Evolutionary conservation across 768 basidiomycete genomes (phyloP).

Genomic region (Cantharellus cinnabarinus): DNA sequence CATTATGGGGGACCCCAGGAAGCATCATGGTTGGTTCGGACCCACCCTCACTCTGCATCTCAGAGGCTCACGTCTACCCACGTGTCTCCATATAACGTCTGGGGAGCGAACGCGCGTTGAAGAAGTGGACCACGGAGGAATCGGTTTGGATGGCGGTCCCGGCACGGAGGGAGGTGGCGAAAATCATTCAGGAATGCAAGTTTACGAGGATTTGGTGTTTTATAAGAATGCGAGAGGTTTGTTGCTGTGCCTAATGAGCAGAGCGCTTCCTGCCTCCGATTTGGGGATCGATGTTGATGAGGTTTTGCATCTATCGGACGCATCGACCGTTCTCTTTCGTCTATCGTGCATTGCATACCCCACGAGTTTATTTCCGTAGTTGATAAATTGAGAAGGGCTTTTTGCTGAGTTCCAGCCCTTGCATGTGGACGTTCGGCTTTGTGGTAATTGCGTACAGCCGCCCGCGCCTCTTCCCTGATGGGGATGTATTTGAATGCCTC

Average conservation of each 20-base stretch:
- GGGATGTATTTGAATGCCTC: too few species aligned
- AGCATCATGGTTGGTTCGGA: slow-evolving; percentile 67
- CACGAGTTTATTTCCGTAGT: too few species aligned
- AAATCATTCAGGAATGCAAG: slow-evolving; percentile 65
- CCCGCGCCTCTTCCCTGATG: too few species aligned
- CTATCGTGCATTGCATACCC: too few species aligned
- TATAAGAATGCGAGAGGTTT: slow-evolving; percentile 76
- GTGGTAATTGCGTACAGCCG: too few species aligned
- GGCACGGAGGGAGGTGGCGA: slow-evolving; percentile 60
- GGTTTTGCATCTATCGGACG: background rate
- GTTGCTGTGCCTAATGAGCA: slow-evolving; percentile 44
- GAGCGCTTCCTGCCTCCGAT: slow-evolving; percentile 26
- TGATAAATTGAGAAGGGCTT: too few species aligned
- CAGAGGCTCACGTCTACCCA: slow-evolving; percentile 82
- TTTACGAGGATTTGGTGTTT: slow-evolving; percentile 79
- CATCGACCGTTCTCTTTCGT: too few species aligned
- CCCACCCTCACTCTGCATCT: slow-evolving; percentile 74
- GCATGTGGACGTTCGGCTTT: too few species aligned
- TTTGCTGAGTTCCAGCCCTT: too few species aligned
- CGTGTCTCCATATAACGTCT: slow-evolving; percentile 78
- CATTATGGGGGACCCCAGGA: slow-evolving; percentile 56
- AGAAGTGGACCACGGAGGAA: slow-evolving; percentile 45
- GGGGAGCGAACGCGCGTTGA: slow-evolving; percentile 84
- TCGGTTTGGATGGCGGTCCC: slow-evolving; percentile 48
- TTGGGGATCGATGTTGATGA: slow-evolving; percentile 34